A percentile compares a stretch with the other conserved stretches of the same genome.
These are phyloP conservation scores for Poa pratensis DNA, from an alignment of 176 grass and related monocot genomes.

Conservation along the genomic window DNA sequence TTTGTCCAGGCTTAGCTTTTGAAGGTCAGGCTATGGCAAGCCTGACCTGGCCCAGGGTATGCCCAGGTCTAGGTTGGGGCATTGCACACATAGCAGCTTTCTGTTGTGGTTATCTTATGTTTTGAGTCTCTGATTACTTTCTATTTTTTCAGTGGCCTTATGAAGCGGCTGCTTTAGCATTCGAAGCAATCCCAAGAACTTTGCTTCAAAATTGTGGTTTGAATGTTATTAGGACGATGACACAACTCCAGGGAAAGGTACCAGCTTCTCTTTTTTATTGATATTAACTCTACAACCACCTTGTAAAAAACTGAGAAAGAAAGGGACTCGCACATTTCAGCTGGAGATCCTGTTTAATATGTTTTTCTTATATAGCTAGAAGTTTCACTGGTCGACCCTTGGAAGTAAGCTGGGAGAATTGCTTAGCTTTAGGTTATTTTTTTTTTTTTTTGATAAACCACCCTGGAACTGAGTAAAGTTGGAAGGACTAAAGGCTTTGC, in stretches of 20 bases:
- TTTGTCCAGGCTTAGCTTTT: neutral
- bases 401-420: constrained; percentile 10
- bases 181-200: constrained; percentile 96
- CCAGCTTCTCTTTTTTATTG: neutral
- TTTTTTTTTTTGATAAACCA: neutral
- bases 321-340: neutral
- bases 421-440: neutral
- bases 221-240: constrained; percentile 98
- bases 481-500: neutral
- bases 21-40: neutral
- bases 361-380: constrained; percentile 5
- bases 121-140: constrained; percentile 26
- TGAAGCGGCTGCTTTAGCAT: constrained; percentile 98
- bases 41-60: neutral
- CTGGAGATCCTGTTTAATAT: neutral
- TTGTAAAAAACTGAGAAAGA: neutral
- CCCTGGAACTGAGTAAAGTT: neutral
- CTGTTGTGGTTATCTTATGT: neutral
- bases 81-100: neutral
- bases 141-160: constrained; percentile 89
- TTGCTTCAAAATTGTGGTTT: constrained; percentile 94
- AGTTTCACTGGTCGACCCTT: neutral
- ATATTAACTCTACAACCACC: neutral
- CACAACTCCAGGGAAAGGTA: constrained; percentile 97
- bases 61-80: neutral